These are phyloP conservation scores for Calycina herbarum DNA, from an alignment of 2,329 filamentous ascomycete species.

Conservation along the genomic window DNA sequence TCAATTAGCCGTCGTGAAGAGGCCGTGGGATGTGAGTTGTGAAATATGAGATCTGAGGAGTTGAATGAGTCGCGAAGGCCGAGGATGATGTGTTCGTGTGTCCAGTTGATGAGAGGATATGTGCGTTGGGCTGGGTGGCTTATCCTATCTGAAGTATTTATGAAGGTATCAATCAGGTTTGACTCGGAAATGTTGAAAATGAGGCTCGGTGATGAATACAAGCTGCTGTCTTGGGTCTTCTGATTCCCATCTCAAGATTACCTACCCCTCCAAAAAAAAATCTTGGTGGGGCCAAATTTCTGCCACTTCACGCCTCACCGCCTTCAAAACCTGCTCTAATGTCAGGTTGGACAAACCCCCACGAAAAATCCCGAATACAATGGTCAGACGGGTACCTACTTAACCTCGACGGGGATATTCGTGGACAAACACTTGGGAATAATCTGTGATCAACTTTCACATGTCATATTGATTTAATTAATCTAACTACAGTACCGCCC, in stretches of 20 bases:
- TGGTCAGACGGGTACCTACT: neutral
- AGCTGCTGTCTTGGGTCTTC: neutral
- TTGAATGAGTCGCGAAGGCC: too few species aligned
- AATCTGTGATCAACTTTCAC: neutral
- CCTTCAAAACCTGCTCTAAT: neutral
- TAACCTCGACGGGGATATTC: neutral
- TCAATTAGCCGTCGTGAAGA: too few species aligned
- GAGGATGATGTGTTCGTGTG: too few species aligned
- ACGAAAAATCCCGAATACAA: neutral
- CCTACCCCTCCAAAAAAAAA: neutral
- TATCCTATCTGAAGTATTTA: too few species aligned
- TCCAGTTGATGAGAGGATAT: too few species aligned
- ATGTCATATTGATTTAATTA: neutral
- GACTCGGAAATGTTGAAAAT: too few species aligned
- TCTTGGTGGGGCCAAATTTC: neutral
- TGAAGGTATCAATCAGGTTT: too few species aligned
- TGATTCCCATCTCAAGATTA: neutral
- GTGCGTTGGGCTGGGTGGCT: too few species aligned
- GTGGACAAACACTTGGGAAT: neutral
- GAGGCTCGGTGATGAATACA: neutral
- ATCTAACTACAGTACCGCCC: neutral
- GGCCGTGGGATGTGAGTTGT: too few species aligned
- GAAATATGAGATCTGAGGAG: too few species aligned
- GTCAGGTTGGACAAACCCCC: neutral
- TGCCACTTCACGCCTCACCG: neutral